Evolutionary conservation across 768 basidiomycete species (phyloP).

Genomic region (Rhodotorula taiwanensis): DNA sequence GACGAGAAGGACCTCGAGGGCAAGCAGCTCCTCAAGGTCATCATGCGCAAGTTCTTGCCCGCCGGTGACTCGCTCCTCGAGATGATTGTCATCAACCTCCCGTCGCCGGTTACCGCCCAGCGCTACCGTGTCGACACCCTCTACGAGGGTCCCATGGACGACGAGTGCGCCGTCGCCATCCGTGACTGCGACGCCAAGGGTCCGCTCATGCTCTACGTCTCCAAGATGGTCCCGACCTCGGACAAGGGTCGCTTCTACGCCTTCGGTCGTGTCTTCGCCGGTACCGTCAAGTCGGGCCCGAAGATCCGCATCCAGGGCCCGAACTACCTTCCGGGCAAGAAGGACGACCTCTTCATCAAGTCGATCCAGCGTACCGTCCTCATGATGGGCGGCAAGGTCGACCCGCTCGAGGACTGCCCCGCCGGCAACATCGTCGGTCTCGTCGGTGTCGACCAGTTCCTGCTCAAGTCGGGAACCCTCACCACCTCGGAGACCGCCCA

Average conservation of each 20-base stretch:
- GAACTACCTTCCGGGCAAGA: constrained; percentile 97
- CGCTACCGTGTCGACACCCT: constrained; percentile 98
- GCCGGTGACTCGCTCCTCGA: constrained; percentile 97
- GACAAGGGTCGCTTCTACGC: constrained; percentile 99
- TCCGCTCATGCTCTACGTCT: constrained; percentile 94
- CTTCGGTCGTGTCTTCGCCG: constrained; percentile 99
- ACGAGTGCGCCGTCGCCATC: constrained; percentile 97
- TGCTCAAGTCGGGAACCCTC: constrained; percentile 97
- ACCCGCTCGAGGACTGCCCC: constrained; percentile 98
- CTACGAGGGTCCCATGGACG: constrained; percentile 99
- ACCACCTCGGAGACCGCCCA: constrained; percentile 97
- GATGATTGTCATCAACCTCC: constrained; percentile 99
- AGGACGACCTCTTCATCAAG: constrained; percentile 96
- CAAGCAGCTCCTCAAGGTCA: constrained; percentile 88
- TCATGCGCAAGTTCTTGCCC: constrained; percentile 99
- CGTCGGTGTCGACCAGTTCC: constrained; percentile 99
- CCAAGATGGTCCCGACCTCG: constrained; percentile 98
- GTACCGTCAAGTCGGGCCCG: constrained; percentile 91
- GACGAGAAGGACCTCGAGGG: constrained; percentile 92
- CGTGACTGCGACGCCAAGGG: constrained; percentile 95
- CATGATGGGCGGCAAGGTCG: constrained; percentile 99
- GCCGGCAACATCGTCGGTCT: constrained; percentile 98
- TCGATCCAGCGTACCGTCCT: constrained; percentile 96
- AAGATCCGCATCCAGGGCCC: constrained; percentile 99
- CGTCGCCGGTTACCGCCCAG: constrained; percentile 94